These are phyloP conservation scores for Candida sakaeoensis DNA, from an alignment of 805 yeast species.

Conservation along the genomic window DNA sequence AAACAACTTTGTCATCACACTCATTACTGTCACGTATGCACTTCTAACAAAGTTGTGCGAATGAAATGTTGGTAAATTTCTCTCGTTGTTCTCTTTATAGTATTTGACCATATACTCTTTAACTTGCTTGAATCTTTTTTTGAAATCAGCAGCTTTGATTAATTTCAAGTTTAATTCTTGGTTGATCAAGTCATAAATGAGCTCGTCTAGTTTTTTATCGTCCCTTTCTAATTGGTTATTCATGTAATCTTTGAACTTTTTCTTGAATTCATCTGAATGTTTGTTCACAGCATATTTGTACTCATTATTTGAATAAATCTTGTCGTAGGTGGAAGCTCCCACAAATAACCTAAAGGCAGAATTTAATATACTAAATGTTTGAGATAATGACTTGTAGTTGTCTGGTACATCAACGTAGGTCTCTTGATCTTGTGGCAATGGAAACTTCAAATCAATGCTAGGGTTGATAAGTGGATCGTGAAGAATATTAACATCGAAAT, in stretches of 20 bases:
- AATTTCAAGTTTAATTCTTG: constrained; percentile 36
- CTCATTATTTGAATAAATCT: constrained; percentile 32
- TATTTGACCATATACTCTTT: constrained; percentile 36
- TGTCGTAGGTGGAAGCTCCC: constrained; percentile 21
- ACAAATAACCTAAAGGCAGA: constrained; percentile 31
- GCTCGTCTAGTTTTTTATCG: constrained; percentile 33
- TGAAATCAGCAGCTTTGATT: constrained; percentile 30
- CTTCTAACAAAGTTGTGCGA: constrained; percentile 23
- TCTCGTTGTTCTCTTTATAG: constrained; percentile 32
- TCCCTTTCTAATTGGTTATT: constrained; percentile 26
- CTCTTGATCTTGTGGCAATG: constrained; percentile 35
- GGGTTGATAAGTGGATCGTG: constrained; percentile 31
- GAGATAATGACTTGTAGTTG: constrained; percentile 22
- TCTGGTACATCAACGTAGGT: constrained; percentile 25
- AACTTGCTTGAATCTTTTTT: constrained; percentile 30
- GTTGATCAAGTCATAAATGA: constrained; percentile 31
- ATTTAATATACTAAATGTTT: constrained; percentile 24
- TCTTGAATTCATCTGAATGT: constrained; percentile 23
- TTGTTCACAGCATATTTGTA: constrained; percentile 32
- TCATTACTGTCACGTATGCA: constrained; percentile 37
- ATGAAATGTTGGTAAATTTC: constrained; percentile 33
- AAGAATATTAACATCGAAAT: constrained; percentile 37
- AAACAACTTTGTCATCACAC: constrained; percentile 32
- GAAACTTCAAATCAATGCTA: constrained; percentile 31
- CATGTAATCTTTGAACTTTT: constrained; percentile 28